Evolutionary conservation across 805 yeast species (phyloP), one percentile per base, ranked within the genome.

Genomic region (Candida maris): DNA sequence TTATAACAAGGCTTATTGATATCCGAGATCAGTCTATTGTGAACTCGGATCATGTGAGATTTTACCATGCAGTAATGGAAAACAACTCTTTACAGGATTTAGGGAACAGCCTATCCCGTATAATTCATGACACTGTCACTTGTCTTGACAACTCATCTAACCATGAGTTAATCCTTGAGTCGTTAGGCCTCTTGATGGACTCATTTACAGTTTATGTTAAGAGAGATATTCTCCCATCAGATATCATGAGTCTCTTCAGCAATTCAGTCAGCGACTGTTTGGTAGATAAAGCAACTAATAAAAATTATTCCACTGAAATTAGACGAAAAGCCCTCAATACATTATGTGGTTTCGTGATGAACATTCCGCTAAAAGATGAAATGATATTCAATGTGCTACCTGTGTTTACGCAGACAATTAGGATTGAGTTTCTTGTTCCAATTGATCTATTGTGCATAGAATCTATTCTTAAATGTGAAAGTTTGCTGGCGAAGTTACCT

Each of bases 51-150:
- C 41, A 61, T 17, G 40, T 65, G 31, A 64, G 50, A 35, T 64
- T 69, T 34, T 68, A 67, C 37, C 51, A 63, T 3, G 48, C 61
- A 1, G 39, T 67, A 1, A 39, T 68, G n/a, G 34, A 42, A 5
- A 52, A 54, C 8, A 65, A 63, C 38, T 44, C 58, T 4, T 34
- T 68, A 22, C 35, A 50, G 17, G 52, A 42, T 27, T 56, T 68
- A 35, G 68, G 62, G 1, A 22, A 47, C 15, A 57, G 59, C 24
- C 42, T 60, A 10, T n/a, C 26, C 2, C 35, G 25, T 12, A 35
- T 61, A 3, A 17, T 58, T 6, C 37, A 39, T 2, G 52, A 48
- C 29, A 34, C 59, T 5, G 33, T 44, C 4, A 28, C 20, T 4
- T 47, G 57, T n/a, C 36, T 55, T 3, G 34, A 44, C 6, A 45